Evolutionary conservation across 1,139 yeast genomes (phyloP), one percentile per base, ranked within the genome.

Genomic region (Pichia sp.): DNA sequence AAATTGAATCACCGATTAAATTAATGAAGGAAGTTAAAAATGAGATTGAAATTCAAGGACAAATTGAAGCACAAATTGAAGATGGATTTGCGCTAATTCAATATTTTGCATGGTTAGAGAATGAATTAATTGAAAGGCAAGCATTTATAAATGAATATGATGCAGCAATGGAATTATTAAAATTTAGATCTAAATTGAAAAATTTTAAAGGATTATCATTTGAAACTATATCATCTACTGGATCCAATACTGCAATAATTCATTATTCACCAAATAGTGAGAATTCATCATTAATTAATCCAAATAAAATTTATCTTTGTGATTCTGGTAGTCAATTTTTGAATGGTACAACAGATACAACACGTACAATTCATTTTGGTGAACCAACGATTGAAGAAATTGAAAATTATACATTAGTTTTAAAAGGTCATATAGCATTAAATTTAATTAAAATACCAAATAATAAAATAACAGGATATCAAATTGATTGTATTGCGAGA

Each of bases 301-400:
- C 89, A 15, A 66, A 74, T 38, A 82, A 85, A 56, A 74, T 88
- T 22, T 91, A 89, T 59, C 69, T 93, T 46, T 77, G 86, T 56
- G 99, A 93, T 61, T 79, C 96, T 3, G 98, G 99, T 6, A 82
- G 95, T 3, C 99, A 93, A 59, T 93, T 83, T 58, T 65, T 80
- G 38, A 96, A 89, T 49, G 99, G 98, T 28, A 91, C 98, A 1
- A 91, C 98, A 1, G 98, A 91, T 62, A 84, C 91, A 14, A 91
- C 99, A 3, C 78, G 99, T 62, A 91, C 98, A 0, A 59, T 85
- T 34, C 97, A 91, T 61, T 82, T 84, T 57, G 77, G 79, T 3
- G 62, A 61, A 6, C 96, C 97, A 22, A 62, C 77, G 0, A 60
- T 61, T 5, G 86, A 81, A 42, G 88, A 91, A 59, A 70, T 70